Evolutionary conservation across 495 filamentous ascomycete genomes (phyloP), one percentile per base, ranked within the genome.

Genomic region (Lepidopterella palustris): DNA sequence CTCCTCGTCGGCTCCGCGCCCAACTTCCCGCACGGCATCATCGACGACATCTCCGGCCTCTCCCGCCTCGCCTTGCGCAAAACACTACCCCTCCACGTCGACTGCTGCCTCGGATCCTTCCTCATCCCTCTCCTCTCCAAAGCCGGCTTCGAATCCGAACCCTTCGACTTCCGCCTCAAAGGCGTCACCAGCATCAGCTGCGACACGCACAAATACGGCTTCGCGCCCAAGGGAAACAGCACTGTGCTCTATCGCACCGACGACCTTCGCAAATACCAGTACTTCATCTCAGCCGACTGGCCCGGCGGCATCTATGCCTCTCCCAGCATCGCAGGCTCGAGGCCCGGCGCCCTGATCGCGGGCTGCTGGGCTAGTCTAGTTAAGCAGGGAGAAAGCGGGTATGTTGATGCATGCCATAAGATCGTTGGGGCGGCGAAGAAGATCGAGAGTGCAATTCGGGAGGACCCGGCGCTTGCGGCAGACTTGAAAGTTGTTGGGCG

Each of bases 151-250:
- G 87, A 90, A 53, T 80, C 86, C 25, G 82, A 84, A 60, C 86
- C 82, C 15, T 97, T 97, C 70, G 95, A 99, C 74, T 99, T 99
- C 83, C 84, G 86, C 31, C 82, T 93, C 57, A 87, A 87, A 56
- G 93, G 93, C 69, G 95, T 99, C 55, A 97, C 95, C 4, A 88
- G 84, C 69, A 97, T 99, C 72, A 87, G 82, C 65, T 95, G 92
- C 69, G 93, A 99, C 71, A 99, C 93, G 27, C 93, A 98, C 77
- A 98, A 98, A 73, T 98, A 99, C 72, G 93, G 93, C 24, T 99
- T 99, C 73, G 95, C 93, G 0, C 93, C 93, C 23, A 97, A 97
- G 74, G 93, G 93, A 55, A 97, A 93, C 78, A 89, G 85, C 26
- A 92, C 90, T 8, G 74, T 96, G 18, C 82, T 99, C 55, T 97